Evolutionary conservation across 495 filamentous ascomycete genomes (phyloP).

Genomic region (Letharia lupina): DNA sequence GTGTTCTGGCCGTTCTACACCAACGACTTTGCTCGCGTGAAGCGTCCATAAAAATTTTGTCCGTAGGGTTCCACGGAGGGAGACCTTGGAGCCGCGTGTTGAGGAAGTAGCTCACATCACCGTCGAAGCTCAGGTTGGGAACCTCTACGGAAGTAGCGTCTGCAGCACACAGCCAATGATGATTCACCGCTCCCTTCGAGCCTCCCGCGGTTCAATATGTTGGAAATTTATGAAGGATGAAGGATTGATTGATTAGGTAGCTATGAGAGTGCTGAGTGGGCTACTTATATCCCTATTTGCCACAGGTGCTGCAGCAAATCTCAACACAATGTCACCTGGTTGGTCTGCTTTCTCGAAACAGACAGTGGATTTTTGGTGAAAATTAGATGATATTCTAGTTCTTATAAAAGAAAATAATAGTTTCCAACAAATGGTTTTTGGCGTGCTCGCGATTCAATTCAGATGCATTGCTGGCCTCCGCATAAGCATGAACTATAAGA

Average conservation of each 20-base stretch:
- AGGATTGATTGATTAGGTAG: too few relatives aligned
- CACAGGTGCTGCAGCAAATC: too few relatives aligned
- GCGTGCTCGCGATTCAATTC: slow-evolving; percentile 37
- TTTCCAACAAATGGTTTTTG: slow-evolving; percentile 41
- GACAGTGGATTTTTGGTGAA: slow-evolving; percentile 33
- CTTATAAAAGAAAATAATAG: too few relatives aligned
- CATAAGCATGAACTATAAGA: slow-evolving; percentile 48
- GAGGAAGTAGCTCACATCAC: slow-evolving; percentile 55
- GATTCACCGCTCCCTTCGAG: slow-evolving; percentile 59
- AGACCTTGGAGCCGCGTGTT: slow-evolving; percentile 44
- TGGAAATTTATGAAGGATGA: too few relatives aligned
- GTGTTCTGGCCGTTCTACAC: slow-evolving; percentile 42
- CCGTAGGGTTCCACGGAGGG: slow-evolving; percentile 44
- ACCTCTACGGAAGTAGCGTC: slow-evolving; percentile 56
- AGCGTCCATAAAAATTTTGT: slow-evolving; percentile 34
- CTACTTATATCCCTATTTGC: too few relatives aligned
- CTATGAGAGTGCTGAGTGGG: too few relatives aligned
- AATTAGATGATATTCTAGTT: too few relatives aligned
- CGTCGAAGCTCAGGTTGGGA: slow-evolving; percentile 45
- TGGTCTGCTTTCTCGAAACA: slow-evolving; percentile 51
- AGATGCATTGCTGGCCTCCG: slow-evolving; percentile 57
- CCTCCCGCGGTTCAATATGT: slow-evolving; percentile 40
- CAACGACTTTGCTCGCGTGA: slow-evolving; percentile 48
- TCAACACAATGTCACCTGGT: slow-evolving; percentile 22
- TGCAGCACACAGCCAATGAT: slow-evolving; percentile 63